Percentiles rank a stretch among this genome's conserved stretches.
Evolutionary conservation across 2,329 filamentous ascomycete genomes (phyloP).

Genomic region (Colletotrichum destructivum): DNA sequence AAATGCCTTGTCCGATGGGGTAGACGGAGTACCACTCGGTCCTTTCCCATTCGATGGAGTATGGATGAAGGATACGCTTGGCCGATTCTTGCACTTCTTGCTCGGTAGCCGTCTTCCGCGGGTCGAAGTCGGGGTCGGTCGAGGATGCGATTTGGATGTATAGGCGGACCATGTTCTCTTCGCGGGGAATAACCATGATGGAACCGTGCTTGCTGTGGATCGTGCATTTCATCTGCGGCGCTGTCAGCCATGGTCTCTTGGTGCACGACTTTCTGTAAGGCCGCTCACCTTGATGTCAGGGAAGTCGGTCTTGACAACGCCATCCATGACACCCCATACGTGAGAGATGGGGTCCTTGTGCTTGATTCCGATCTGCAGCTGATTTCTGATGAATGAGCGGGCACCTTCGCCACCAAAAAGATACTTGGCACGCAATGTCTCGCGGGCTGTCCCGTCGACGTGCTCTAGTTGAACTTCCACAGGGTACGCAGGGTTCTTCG

Average conservation of each 20-base stretch:
- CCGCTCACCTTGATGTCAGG: constrained; percentile 78
- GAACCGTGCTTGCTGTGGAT: constrained; percentile 83
- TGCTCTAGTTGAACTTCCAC: constrained; percentile 85
- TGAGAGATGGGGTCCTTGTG: constrained; percentile 79
- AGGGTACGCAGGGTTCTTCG: constrained; percentile 76
- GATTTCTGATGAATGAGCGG: constrained; percentile 75
- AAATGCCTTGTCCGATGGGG: constrained; percentile 81
- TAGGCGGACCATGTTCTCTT: constrained; percentile 74
- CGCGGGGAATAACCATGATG: constrained; percentile 83
- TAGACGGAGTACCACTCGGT: constrained; percentile 85
- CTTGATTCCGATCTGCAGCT: constrained; percentile 79
- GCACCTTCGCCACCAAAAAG: constrained; percentile 81
- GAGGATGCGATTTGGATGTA: constrained; percentile 79
- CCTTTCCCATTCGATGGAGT: constrained; percentile 76
- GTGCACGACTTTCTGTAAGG: neutral
- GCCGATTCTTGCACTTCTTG: constrained; percentile 76
- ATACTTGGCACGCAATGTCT: constrained; percentile 79
- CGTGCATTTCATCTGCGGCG: constrained; percentile 76
- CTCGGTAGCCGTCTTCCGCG: constrained; percentile 74
- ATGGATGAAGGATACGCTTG: constrained; percentile 76
- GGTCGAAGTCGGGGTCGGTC: constrained; percentile 73
- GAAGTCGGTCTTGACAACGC: constrained; percentile 80
- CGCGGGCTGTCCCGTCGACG: constrained; percentile 78
- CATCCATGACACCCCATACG: constrained; percentile 84
- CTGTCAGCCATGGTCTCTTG: neutral